phyloP scores from a whole-genome alignment of 73 alveolate species.

The Paramecium sonneborni region DNA sequence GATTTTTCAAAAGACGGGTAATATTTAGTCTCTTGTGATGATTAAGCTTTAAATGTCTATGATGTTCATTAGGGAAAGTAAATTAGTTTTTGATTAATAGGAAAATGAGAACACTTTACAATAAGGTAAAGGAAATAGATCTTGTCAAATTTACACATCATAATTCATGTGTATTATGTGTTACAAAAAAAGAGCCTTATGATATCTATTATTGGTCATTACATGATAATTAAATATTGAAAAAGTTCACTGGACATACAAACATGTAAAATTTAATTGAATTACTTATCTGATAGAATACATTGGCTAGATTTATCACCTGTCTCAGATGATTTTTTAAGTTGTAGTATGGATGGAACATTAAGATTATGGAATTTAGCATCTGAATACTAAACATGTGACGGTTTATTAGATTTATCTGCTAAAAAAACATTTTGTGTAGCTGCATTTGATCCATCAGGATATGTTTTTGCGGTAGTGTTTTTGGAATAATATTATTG shows the following conservation, averaged over 20 bases:
- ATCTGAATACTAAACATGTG: background rate
- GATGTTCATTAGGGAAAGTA: background rate
- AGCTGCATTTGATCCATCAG: constrained; percentile 24
- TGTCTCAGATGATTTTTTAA: background rate
- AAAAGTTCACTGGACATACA: background rate
- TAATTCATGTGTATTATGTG: background rate
- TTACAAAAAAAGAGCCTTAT: background rate
- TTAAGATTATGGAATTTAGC: background rate
- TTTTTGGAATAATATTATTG: background rate
- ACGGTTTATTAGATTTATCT: background rate
- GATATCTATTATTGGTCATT: background rate
- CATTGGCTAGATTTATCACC: background rate
- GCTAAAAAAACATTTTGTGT: background rate
- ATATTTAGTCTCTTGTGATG: constrained; percentile 7
- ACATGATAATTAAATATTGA: background rate
- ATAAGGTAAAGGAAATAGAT: background rate
- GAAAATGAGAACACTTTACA: background rate
- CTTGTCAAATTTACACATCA: background rate
- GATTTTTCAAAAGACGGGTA: background rate
- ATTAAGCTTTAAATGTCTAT: background rate
- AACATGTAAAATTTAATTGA: background rate
- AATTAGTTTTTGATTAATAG: background rate
- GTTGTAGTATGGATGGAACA: constrained; percentile 36
- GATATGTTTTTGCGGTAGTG: background rate
- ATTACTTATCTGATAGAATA: background rate